Conservation (phyloP, 2,329 filamentous ascomycete species). For the Epichloe brachyelytri region DNA sequence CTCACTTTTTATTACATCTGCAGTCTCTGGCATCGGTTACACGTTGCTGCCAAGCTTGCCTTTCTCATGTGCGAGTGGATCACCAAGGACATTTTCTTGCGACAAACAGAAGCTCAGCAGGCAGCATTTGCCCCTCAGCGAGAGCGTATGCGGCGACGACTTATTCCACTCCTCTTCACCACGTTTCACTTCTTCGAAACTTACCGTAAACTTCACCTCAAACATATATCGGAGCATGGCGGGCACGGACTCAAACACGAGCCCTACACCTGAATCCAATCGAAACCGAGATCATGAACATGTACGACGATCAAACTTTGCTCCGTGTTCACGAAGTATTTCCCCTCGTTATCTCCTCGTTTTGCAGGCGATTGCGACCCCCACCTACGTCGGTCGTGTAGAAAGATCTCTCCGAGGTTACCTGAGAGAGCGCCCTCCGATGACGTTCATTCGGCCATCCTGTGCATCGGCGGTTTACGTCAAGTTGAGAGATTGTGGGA, state of each 20-base stretch:
- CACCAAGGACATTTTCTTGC: constrained; percentile 51
- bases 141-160: constrained; percentile 49
- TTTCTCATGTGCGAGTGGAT: constrained; percentile 51
- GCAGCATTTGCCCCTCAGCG: constrained; percentile 46
- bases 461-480: constrained; percentile 47
- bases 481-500: constrained; percentile 54
- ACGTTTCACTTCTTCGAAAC: constrained; percentile 57
- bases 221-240: constrained; percentile 39
- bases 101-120: constrained; percentile 40
- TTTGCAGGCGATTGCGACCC: constrained; percentile 49
- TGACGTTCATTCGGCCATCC: constrained; percentile 46
- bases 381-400: constrained; percentile 50
- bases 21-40: constrained; percentile 51
- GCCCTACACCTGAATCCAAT: constrained; percentile 52
- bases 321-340: constrained; percentile 52
- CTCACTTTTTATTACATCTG: constrained; percentile 49
- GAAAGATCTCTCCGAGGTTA: constrained; percentile 52
- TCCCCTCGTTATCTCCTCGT: constrained; percentile 50
- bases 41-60: constrained; percentile 50
- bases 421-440: constrained; percentile 47
- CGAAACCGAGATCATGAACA: constrained; percentile 46
- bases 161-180: constrained; percentile 51
- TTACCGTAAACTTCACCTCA: constrained; percentile 45
- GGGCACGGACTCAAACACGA: constrained; percentile 37
- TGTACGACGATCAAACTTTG: constrained; percentile 52